phyloP scores from a whole-genome alignment of 495 filamentous ascomycete genomes.

The Neurospora sp. region DNA sequence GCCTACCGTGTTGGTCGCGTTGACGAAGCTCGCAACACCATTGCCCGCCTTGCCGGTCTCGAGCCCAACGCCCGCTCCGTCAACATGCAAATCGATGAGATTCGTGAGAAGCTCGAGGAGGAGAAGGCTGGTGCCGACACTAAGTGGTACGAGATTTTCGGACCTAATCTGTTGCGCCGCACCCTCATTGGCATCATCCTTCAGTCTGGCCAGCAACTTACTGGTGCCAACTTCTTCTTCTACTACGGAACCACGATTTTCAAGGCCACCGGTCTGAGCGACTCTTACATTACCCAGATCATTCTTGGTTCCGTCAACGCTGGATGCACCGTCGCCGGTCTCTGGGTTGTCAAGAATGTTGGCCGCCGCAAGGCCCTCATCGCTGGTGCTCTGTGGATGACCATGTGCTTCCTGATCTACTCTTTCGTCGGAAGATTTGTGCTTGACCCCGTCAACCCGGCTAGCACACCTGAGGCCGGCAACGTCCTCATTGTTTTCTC shows the following conservation, averaged over 20 bases:
- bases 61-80: constrained; percentile 52
- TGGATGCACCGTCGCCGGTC: constrained; percentile 57
- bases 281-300: constrained; percentile 63
- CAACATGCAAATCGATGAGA: constrained; percentile 59
- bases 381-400: constrained; percentile 57
- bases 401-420: constrained; percentile 63
- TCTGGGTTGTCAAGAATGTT: constrained; percentile 62
- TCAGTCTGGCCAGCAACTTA: constrained; percentile 63
- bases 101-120: constrained; percentile 54
- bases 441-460: constrained; percentile 38
- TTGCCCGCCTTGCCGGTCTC: constrained; percentile 63
- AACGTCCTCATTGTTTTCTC: constrained; percentile 70
- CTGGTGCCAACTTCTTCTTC: constrained; percentile 73
- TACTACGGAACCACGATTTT: constrained; percentile 74
- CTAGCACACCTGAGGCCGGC: constrained; percentile 49
- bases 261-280: constrained; percentile 52
- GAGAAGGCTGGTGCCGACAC: constrained; percentile 52
- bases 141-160: constrained; percentile 56
- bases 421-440: constrained; percentile 56
- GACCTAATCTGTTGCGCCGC: constrained; percentile 63
- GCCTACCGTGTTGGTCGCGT: constrained; percentile 55
- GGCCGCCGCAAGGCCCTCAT: constrained; percentile 61
- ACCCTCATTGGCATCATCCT: constrained; percentile 58
- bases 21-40: constrained; percentile 57
- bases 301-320: constrained; percentile 71